Conservation (phyloP, 345 rosid genomes). For the Sonneratia alba region DNA sequence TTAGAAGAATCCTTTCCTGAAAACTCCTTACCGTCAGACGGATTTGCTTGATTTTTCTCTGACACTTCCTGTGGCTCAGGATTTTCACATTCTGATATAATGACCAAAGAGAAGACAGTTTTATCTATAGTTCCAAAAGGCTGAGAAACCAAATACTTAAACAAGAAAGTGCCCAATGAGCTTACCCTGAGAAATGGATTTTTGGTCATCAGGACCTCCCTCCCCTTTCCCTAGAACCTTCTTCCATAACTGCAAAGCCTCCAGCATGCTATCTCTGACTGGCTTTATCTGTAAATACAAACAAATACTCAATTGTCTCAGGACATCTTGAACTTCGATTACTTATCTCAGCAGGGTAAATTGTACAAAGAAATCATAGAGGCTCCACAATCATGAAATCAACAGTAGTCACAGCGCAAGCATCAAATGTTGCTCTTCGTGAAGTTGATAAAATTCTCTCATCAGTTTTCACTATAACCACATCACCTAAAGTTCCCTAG, state of each 20-base stretch:
- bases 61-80: constrained; percentile 26
- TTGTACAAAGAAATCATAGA: not conserved
- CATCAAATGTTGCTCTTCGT: not conserved
- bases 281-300: constrained; percentile 64
- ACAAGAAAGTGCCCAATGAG: not conserved
- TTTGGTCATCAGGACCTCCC: constrained; percentile 51
- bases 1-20: constrained; percentile 39
- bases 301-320: not conserved
- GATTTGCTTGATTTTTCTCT: constrained; percentile 35
- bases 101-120: constrained; percentile 1
- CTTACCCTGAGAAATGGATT: constrained; percentile 49
- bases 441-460: not conserved
- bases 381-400: not conserved
- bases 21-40: constrained; percentile 32
- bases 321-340: not conserved
- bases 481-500: not conserved
- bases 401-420: not conserved
- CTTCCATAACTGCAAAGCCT: constrained; percentile 91
- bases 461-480: not conserved
- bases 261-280: constrained; percentile 87
- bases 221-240: constrained; percentile 72
- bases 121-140: not conserved
- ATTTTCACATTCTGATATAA: constrained; percentile 23
- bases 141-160: constrained; percentile 5
- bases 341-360: not conserved